A percentile compares a stretch with the other conserved stretches of the same genome.
Conservation (phyloP, 2,329 filamentous ascomycete species). For the Rhynchosporium secalis region DNA sequence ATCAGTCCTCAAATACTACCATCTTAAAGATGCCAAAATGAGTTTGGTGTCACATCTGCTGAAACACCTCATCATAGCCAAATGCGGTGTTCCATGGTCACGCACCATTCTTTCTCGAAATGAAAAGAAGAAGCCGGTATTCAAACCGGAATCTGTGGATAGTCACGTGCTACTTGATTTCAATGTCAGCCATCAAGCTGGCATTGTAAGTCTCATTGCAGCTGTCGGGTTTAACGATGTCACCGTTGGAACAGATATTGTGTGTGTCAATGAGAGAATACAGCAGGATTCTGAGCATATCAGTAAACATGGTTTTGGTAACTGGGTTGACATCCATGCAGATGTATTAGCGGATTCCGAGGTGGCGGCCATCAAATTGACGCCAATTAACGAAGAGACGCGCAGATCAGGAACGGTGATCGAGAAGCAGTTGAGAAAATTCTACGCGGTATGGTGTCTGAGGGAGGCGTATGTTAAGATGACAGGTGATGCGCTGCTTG, state of each 20-base stretch:
- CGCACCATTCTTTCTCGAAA: slow-evolving; percentile 58
- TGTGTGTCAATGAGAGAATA: slow-evolving; percentile 70
- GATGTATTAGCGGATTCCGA: slow-evolving; percentile 69
- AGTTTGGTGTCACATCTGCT: slow-evolving; percentile 70
- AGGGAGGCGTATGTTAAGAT: slow-evolving; percentile 84
- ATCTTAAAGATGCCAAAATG: slow-evolving; percentile 73
- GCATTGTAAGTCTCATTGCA: slow-evolving; percentile 68
- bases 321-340: slow-evolving; percentile 70
- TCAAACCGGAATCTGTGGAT: slow-evolving; percentile 29
- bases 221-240: slow-evolving; percentile 35
- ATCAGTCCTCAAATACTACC: slow-evolving; percentile 60
- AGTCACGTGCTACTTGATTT: slow-evolving; percentile 51
- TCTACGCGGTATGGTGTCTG: slow-evolving; percentile 78
- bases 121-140: slow-evolving; percentile 47
- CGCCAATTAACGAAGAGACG: slow-evolving; percentile 26
- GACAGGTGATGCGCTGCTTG: slow-evolving; percentile 74
- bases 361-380: slow-evolving; percentile 57
- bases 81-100: slow-evolving; percentile 60
- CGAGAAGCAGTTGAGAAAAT: slow-evolving; percentile 65
- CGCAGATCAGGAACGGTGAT: slow-evolving; percentile 41
- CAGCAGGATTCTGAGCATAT: slow-evolving; percentile 61
- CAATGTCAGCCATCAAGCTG: slow-evolving; percentile 78
- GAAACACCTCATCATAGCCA: slow-evolving; percentile 68
- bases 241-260: slow-evolving; percentile 72
- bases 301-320: slow-evolving; percentile 58